Evolutionary conservation across 192 early-diverging fungal species (phyloP).

Genomic region (Thoreauomyces humboldtii): DNA sequence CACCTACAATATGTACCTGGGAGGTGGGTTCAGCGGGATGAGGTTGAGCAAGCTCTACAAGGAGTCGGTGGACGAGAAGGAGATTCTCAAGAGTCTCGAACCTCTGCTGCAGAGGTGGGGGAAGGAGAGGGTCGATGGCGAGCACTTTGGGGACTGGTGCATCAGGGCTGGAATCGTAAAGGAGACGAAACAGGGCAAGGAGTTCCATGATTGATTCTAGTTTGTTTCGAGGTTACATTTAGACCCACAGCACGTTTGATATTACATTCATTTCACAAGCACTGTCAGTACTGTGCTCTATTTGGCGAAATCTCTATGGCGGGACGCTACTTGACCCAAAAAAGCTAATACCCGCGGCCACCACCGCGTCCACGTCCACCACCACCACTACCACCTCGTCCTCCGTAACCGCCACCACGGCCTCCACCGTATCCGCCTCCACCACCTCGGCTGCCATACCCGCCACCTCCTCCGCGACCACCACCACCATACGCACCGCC

Average conservation of each 20-base stretch:
- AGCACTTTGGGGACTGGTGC: slow-evolving; percentile 94
- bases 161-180: slow-evolving; percentile 81
- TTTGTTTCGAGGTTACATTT: too few species aligned
- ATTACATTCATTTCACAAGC: too few species aligned
- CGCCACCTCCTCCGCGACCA: slow-evolving; percentile 38
- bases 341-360: too few species aligned
- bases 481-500: slow-evolving; percentile 25
- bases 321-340: too few species aligned
- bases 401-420: slow-evolving; percentile 37
- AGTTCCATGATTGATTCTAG: slow-evolving; percentile 30
- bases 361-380: slow-evolving; percentile 39
- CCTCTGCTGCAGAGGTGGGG: slow-evolving; percentile 84
- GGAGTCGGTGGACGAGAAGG: slow-evolving; percentile 84
- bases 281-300: too few species aligned
- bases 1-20: slow-evolving; percentile 93
- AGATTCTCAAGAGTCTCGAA: slow-evolving; percentile 74
- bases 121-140: slow-evolving; percentile 63
- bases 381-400: slow-evolving; percentile 29
- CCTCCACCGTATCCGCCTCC: slow-evolving; percentile 48
- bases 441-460: slow-evolving; percentile 42
- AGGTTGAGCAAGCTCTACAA: slow-evolving; percentile 89
- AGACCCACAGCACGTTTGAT: too few species aligned
- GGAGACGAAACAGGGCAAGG: slow-evolving; percentile 17
- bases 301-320: too few species aligned
- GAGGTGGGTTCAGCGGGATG: slow-evolving; percentile 82